phyloP scores from a whole-genome alignment of 371 early-diverging fungal species.

The Blakeslea trispora region DNA sequence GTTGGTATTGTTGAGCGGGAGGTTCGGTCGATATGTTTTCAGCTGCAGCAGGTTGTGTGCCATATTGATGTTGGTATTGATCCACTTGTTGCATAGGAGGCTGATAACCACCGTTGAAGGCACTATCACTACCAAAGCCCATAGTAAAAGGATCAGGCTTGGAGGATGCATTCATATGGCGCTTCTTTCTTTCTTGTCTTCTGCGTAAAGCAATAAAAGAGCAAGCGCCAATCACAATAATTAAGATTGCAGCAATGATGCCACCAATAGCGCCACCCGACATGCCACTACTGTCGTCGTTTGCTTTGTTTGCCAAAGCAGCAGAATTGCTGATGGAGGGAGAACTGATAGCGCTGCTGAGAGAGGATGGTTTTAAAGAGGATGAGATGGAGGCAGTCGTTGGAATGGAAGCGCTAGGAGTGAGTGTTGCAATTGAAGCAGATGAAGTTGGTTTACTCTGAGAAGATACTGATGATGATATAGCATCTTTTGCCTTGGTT shows the following conservation, averaged over 20 bases:
- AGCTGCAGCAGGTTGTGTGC: constrained; percentile 9
- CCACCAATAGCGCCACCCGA: constrained; percentile 57
- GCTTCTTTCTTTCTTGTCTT: constrained; percentile 27
- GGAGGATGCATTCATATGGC: constrained; percentile 7
- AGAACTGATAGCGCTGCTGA: neutral
- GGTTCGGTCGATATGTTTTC: constrained; percentile 1
- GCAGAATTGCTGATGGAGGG: constrained; percentile 3
- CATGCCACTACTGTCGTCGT: constrained; percentile 21
- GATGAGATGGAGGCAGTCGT: constrained; percentile 1
- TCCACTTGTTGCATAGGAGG: constrained; percentile 12
- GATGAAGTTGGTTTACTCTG: constrained; percentile 1
- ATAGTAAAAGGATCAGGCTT: constrained; percentile 53
- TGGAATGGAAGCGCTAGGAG: no score
- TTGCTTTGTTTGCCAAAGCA: neutral
- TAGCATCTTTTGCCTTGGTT: neutral
- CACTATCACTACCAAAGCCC: constrained; percentile 48
- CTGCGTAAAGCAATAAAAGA: constrained; percentile 42
- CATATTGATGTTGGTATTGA: constrained; percentile 22
- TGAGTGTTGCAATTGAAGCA: neutral
- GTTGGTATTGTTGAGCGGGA: constrained; percentile 13
- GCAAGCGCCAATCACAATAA: constrained; percentile 33
- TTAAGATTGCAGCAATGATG: constrained; percentile 40
- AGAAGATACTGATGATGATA: no score
- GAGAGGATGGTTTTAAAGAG: constrained; percentile 22
- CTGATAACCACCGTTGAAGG: constrained; percentile 5